Percentiles rank a stretch among this genome's conserved stretches.
Evolutionary conservation across 345 rosid genomes (phyloP).

Genomic region (Nasturtium officinale): DNA sequence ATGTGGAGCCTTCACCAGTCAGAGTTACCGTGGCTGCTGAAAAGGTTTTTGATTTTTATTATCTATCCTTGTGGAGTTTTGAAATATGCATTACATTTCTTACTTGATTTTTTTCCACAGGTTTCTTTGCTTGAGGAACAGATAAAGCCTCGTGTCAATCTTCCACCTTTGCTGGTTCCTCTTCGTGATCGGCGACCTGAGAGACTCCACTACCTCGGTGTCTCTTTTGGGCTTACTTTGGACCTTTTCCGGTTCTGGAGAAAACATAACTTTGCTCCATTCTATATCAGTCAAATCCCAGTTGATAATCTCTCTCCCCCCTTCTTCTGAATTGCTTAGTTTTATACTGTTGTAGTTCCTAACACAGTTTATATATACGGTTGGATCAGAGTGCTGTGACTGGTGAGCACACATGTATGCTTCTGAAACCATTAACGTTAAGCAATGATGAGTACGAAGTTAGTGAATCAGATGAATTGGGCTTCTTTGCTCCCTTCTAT

Average conservation of each 20-base stretch:
- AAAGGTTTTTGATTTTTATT: constrained; percentile 54
- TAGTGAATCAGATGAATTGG: constrained; percentile 71
- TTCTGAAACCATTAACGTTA: constrained; percentile 74
- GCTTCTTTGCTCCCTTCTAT: constrained; percentile 90
- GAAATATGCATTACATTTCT: constrained; percentile 9
- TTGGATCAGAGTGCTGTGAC: constrained; percentile 77
- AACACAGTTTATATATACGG: constrained; percentile 23
- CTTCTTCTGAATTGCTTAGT: constrained; percentile 20
- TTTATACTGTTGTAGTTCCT: constrained; percentile 22
- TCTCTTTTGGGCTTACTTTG: constrained; percentile 93
- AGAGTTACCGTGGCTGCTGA: constrained; percentile 72
- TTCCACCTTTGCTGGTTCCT: constrained; percentile 87
- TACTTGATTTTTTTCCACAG: constrained; percentile 45
- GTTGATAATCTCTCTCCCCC: constrained; percentile 53
- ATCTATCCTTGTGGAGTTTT: constrained; percentile 5
- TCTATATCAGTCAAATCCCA: constrained; percentile 81
- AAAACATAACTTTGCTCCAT: constrained; percentile 85
- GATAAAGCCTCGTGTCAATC: constrained; percentile 74
- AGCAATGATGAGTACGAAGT: constrained; percentile 67
- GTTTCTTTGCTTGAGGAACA: constrained; percentile 86
- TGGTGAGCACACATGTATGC: constrained; percentile 95
- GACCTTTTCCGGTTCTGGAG: constrained; percentile 96
- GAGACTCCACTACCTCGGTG: constrained; percentile 87
- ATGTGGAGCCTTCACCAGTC: constrained; percentile 48
- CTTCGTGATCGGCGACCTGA: constrained; percentile 81